phyloP scores from a whole-genome alignment of 768 basidiomycete species.

The Mycena galericulata region DNA sequence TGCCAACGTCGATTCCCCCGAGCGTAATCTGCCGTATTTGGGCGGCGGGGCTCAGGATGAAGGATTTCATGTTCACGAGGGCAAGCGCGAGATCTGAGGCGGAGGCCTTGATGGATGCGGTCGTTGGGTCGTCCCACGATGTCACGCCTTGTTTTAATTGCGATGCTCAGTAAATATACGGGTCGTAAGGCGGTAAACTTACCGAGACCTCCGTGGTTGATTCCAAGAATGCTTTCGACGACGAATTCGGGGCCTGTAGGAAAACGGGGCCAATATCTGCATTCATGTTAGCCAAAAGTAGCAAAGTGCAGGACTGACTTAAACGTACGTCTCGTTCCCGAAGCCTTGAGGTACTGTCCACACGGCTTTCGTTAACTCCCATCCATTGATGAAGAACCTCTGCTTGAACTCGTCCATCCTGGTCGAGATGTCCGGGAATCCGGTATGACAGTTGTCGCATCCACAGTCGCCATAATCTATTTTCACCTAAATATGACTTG shows the following conservation, averaged over 20 bases:
- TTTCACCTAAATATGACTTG: background rate
- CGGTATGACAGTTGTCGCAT: conserved; percentile 73
- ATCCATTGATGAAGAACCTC: conserved; percentile 71
- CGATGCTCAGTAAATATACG: conserved; percentile 5
- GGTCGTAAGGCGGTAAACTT: conserved; percentile 22
- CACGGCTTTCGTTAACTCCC: conserved; percentile 75
- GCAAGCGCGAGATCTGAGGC: conserved; percentile 62
- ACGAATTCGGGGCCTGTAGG: conserved; percentile 81
- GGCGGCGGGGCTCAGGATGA: conserved; percentile 57
- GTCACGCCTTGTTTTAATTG: conserved; percentile 52
- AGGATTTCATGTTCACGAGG: conserved; percentile 57
- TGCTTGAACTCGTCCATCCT: conserved; percentile 75
- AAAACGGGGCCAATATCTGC: conserved; percentile 66
- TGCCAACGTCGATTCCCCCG: conserved; percentile 59
- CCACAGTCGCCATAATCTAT: conserved; percentile 79
- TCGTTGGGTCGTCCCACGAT: conserved; percentile 67
- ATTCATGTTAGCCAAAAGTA: background rate
- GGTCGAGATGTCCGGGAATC: conserved; percentile 76
- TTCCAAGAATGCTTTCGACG: conserved; percentile 71
- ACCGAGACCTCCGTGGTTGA: conserved; percentile 79
- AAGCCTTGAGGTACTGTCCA: conserved; percentile 90
- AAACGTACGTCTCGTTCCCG: conserved; percentile 64
- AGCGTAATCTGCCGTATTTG: conserved; percentile 54
- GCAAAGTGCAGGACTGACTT: background rate
- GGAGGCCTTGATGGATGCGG: conserved; percentile 63